phyloP scores from a whole-genome alignment of 768 basidiomycete species.

The Russula ochroleuca region DNA sequence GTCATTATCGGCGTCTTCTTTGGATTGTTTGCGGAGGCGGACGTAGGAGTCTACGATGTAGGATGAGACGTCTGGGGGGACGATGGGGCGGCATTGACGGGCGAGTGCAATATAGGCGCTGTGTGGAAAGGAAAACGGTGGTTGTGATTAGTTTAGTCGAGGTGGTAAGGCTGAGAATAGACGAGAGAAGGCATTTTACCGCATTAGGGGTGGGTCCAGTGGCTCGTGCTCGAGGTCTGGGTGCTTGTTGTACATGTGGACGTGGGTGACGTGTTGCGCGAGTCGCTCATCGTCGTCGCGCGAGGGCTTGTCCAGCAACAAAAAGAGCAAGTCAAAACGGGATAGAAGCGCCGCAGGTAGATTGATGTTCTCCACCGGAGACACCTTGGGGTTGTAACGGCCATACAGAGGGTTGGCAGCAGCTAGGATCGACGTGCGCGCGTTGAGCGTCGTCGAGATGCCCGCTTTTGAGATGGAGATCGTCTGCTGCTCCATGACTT shows the following conservation, averaged over 20 bases:
- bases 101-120: conserved; percentile 96
- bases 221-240: conserved; percentile 82
- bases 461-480: conserved; percentile 99
- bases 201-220: conserved; percentile 82
- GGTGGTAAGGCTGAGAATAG: neutral
- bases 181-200: conserved; percentile 44
- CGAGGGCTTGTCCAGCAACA: conserved; percentile 93
- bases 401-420: conserved; percentile 98
- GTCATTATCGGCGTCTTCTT: conserved; percentile 83
- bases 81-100: conserved; percentile 82
- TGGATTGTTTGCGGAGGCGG: conserved; percentile 86
- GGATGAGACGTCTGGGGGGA: conserved; percentile 81
- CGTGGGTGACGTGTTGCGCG: conserved; percentile 95
- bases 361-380: conserved; percentile 99
- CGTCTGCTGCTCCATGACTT: conserved; percentile 99
- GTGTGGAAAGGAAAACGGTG: neutral
- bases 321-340: conserved; percentile 92
- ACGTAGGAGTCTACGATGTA: conserved; percentile 97
- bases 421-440: conserved; percentile 94
- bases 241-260: conserved; percentile 93
- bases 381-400: conserved; percentile 95
- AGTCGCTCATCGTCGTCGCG: conserved; percentile 94
- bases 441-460: conserved; percentile 96
- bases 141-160: neutral
- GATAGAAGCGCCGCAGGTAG: conserved; percentile 94